phyloP scores from a whole-genome alignment of 225 moss, liverwort and hornwort species.

The Thuidium tamariscinum region DNA sequence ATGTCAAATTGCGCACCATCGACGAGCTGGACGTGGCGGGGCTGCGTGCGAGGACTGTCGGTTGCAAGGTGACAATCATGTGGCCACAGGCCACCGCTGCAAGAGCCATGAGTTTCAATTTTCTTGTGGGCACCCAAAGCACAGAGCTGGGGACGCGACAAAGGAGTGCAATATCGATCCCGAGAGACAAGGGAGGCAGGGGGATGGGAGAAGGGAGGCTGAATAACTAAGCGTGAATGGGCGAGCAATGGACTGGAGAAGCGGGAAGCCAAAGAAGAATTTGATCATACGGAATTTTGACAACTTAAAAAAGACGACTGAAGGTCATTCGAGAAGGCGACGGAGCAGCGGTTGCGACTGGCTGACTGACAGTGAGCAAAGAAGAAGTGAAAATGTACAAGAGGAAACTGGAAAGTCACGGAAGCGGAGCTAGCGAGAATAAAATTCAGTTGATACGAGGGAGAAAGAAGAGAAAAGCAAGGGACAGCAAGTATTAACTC shows the following conservation, averaged over 20 bases:
- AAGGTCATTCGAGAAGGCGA: background rate
- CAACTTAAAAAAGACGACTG: background rate
- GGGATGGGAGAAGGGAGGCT: background rate
- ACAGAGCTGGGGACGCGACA: background rate
- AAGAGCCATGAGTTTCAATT: background rate
- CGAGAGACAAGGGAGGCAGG: background rate
- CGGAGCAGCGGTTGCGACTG: background rate
- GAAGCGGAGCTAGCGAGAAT: background rate
- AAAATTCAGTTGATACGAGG: background rate
- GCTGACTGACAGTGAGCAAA: background rate
- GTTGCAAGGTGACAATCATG: background rate
- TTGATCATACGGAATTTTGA: background rate
- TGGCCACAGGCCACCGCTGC: conserved; percentile 16
- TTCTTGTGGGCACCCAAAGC: background rate
- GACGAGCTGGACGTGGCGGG: background rate
- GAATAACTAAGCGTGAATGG: background rate
- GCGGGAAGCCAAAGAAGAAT: background rate
- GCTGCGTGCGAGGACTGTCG: background rate
- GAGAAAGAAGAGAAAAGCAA: background rate
- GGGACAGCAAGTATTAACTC: background rate
- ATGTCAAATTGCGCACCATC: background rate
- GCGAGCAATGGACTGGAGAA: background rate
- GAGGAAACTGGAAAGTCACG: background rate
- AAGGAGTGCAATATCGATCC: background rate
- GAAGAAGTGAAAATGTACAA: background rate